Evolutionary conservation across 2,329 filamentous ascomycete species (phyloP), one percentile per base, ranked within the genome.

Genomic region (Dothiorella sarmentorum): DNA sequence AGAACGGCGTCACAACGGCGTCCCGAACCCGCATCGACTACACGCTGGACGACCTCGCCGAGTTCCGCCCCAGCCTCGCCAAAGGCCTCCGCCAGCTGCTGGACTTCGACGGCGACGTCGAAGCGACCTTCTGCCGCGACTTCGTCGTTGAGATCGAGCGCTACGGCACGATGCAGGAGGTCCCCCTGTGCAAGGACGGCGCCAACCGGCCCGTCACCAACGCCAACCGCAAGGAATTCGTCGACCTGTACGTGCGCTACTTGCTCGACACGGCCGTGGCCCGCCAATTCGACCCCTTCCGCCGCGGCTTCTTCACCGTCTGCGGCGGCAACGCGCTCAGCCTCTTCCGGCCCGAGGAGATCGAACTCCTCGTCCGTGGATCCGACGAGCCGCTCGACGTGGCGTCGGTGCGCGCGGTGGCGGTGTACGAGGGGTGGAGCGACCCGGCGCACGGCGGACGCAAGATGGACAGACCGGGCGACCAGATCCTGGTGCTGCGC

Each of bases 241-340:
- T 96, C 56, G 88, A 93, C 64, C 78, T 91, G 2, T 96, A 96
- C 69, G 83, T 96, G 9, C 84, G 86, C 37, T 89, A 93, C 69
- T 72, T 93, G 9, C 83, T 97, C 10, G 91, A 96, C 66, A 85
- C 81, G 6, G 83, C 89, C 0, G 88, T 96, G 1, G 78, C 83
- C 37, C 83, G 90, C 38, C 91, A 96, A 68, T 97, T 95, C 63
- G 91, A 96, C 69, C 91, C 92, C 0, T 97, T 97, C 79, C 94
- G 94, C 70, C 85, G 91, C 57, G 92, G 92, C 0, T 97, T 97
- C 73, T 97, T 91, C 71, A 95, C 89, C 0, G 90, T 96, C 26
- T 96, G 91, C 69, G 89, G 88, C 33, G 90, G 91, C 33, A 96
- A 94, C 69, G 91, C 92, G 0, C 79, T 96, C 33, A 90, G 88